Conservation (phyloP, 177 flowering plant species). For the Vitis hybrid region DNA sequence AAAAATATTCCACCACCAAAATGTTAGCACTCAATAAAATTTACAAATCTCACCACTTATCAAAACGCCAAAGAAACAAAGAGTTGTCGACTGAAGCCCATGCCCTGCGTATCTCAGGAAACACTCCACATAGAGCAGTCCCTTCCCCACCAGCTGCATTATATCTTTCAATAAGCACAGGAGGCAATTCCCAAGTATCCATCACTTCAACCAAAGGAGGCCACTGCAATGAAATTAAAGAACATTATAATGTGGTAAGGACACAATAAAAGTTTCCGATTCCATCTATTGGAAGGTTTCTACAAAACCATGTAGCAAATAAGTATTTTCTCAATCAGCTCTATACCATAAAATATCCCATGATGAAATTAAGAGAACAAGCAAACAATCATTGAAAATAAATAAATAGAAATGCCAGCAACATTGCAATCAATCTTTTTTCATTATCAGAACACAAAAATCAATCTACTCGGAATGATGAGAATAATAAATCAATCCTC, state of each 20-base stretch:
- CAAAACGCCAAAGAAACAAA: slow-evolving; percentile 96
- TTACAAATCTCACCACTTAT: slow-evolving; percentile 69
- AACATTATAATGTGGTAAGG: background rate
- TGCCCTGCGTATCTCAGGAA: slow-evolving; percentile 95
- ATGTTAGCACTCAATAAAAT: background rate
- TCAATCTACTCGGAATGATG: too few species aligned
- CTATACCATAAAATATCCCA: too few species aligned
- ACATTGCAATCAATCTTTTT: too few species aligned
- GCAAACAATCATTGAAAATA: too few species aligned
- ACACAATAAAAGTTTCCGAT: background rate
- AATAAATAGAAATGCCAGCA: too few species aligned
- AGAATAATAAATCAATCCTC: too few species aligned
- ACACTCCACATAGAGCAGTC: slow-evolving; percentile 94
- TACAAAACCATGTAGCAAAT: background rate
- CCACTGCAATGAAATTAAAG: slow-evolving; percentile 60
- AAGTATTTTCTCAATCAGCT: too few species aligned
- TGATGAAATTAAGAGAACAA: too few species aligned
- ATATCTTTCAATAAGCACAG: slow-evolving; percentile 85
- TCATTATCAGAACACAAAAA: too few species aligned
- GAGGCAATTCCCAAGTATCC: slow-evolving; percentile 87
- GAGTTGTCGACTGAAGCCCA: slow-evolving; percentile 99
- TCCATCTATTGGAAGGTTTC: background rate
- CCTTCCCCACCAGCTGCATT: slow-evolving; percentile 98
- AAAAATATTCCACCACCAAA: background rate
- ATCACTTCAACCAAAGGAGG: slow-evolving; percentile 91